Conservation (phyloP, 208 protist species). For the Crithidia acanthocephali region DNA sequence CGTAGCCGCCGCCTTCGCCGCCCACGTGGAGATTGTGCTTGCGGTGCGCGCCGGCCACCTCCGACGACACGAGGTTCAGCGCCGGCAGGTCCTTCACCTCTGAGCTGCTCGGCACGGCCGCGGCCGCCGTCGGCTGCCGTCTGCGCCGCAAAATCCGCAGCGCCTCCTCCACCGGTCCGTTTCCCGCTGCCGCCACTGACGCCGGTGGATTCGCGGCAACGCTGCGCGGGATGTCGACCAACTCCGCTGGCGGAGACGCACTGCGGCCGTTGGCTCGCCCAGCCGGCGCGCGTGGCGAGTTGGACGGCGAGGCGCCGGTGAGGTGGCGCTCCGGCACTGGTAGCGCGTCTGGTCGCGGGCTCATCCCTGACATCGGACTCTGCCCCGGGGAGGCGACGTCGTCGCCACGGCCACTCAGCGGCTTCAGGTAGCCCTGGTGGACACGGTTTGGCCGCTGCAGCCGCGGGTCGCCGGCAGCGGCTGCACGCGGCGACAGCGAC, state of each 20-base stretch:
- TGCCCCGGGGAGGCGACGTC: slow-evolving; percentile 4
- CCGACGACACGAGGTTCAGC: slow-evolving; percentile 18
- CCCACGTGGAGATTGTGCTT: slow-evolving; percentile 19
- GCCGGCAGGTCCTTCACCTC: slow-evolving; percentile 26
- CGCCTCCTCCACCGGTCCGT: slow-evolving; percentile 21
- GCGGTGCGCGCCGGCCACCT: slow-evolving; percentile 12
- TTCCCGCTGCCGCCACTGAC: neutral
- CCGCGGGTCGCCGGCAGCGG: neutral
- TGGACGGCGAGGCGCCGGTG: neutral
- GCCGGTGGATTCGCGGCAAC: neutral
- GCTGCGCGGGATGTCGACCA: slow-evolving; percentile 18
- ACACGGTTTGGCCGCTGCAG: slow-evolving; percentile 29
- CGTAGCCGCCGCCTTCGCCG: slow-evolving; percentile 33
- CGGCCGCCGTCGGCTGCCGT: slow-evolving; percentile 6
- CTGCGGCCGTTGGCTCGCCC: neutral
- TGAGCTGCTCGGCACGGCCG: neutral
- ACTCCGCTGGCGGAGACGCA: slow-evolving; percentile 9
- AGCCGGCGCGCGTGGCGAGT: slow-evolving; percentile 11
- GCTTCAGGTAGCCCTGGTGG: slow-evolving; percentile 30
- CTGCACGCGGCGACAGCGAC: slow-evolving; percentile 11
- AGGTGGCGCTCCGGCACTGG: slow-evolving; percentile 2
- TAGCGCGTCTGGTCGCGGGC: slow-evolving; percentile 10
- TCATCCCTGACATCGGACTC: slow-evolving; percentile 12
- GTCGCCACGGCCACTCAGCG: slow-evolving; percentile 21
- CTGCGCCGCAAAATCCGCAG: slow-evolving; percentile 20